These are phyloP conservation scores for Phytophthora sp. DNA, from an alignment of 352 stramenopile species.

Conservation along the genomic window DNA sequence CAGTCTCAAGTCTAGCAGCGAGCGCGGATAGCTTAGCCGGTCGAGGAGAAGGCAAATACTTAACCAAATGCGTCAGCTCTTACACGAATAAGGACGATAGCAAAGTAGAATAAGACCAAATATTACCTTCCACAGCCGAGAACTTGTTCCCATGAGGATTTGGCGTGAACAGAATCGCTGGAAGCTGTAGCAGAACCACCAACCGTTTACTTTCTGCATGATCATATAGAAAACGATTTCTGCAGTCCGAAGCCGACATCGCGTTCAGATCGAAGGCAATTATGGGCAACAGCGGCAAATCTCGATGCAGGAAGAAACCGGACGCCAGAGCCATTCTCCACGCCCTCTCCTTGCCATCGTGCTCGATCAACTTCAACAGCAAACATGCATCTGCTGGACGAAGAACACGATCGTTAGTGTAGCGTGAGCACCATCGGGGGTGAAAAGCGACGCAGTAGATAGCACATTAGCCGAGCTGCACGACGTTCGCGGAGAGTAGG, in stretches of 20 bases:
- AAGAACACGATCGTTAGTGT: too few relatives aligned
- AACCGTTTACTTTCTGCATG: not conserved
- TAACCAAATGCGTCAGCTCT: not conserved
- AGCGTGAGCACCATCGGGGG: too few relatives aligned
- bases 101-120: not conserved
- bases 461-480: too few relatives aligned
- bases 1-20: not conserved
- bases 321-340: too few relatives aligned
- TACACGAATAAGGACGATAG: not conserved
- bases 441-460: too few relatives aligned
- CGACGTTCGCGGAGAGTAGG: too few relatives aligned
- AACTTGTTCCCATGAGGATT: not conserved
- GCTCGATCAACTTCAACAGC: too few relatives aligned
- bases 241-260: not conserved
- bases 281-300: not conserved
- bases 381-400: too few relatives aligned
- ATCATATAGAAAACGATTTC: not conserved
- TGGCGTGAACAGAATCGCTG: not conserved
- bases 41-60: not conserved
- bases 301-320: not conserved
- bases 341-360: too few relatives aligned
- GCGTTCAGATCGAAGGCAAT: not conserved
- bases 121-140: not conserved
- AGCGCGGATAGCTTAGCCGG: not conserved
- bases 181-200: not conserved